Evolutionary conservation across 768 basidiomycete genomes (phyloP), one percentile per base, ranked within the genome.

Genomic region (Lactarius evosmus): DNA sequence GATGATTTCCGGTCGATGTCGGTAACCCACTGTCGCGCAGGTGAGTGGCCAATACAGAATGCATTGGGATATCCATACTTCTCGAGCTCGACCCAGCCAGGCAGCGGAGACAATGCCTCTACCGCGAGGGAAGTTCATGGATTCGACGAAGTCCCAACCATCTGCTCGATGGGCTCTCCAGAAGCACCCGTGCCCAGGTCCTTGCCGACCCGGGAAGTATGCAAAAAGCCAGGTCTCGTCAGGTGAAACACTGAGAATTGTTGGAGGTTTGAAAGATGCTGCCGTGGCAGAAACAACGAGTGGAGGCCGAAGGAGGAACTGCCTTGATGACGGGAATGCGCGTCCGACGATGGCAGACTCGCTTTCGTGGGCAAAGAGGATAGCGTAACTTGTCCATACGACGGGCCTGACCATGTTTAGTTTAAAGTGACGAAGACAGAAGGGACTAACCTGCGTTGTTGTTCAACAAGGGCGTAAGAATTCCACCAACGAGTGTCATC

Each of bases 161-260:
- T 92, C 87, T 33, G 88, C 74, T 65, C 84, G 83, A 12, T 75
- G 62, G 3, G 80, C 85, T 34, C 82, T 80, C 88, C 89, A 92
- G 17, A 91, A 67, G 70, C 89, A 88, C 14, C 80, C 84, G 49
- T 82, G 73, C 12, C 88, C 87, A 63, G 85, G 84, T 1, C 75
- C 72, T 29, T 79, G 80, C 33, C 76, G 75, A 44, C 85, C 78
- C 12, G 89, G 88, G 70, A 88, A 91, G 70, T 85, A 92, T 1
- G 88, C 89, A 69, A 90, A 91, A 5, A 92, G 71, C 84, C 82
- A 87, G 54, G 80, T 78, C 64, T 86, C 84, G 32, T 76, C 75
- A 3, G 86, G 79, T 6, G 85, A 81, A 22, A 84, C 79, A 7
- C 83, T 82, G 56, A 92, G 83, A 33, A 86, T 73, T 7, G 81